Percentiles rank a stretch among this genome's conserved stretches.
These are phyloP conservation scores for Coniochaeta sp. DNA, from an alignment of 2,329 filamentous ascomycete species.

Conservation along the genomic window DNA sequence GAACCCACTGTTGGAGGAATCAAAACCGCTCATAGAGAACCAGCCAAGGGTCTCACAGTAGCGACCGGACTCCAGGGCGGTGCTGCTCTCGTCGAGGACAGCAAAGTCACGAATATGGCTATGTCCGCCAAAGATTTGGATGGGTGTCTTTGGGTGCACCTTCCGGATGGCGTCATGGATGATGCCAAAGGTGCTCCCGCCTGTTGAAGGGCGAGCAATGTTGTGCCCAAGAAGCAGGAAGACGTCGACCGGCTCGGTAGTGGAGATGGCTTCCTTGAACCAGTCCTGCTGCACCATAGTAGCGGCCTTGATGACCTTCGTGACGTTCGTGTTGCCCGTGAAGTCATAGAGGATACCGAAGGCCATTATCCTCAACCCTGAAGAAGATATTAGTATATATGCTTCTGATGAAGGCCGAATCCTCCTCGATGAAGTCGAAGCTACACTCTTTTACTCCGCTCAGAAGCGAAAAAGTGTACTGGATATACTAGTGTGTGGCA, in stretches of 20 bases:
- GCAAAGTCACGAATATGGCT: constrained; percentile 58
- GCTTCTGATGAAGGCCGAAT: background rate
- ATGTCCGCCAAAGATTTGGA: constrained; percentile 60
- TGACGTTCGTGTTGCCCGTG: constrained; percentile 52
- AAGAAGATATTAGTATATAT: constrained; percentile 1
- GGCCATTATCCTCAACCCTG: constrained; percentile 33
- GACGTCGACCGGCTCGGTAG: constrained; percentile 49
- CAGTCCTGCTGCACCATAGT: constrained; percentile 45
- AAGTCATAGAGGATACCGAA: constrained; percentile 38
- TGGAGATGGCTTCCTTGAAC: constrained; percentile 52
- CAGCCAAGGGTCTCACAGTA: constrained; percentile 65
- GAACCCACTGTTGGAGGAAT: constrained; percentile 34
- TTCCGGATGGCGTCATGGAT: constrained; percentile 52
- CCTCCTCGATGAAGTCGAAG: no score
- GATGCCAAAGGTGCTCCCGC: constrained; percentile 31
- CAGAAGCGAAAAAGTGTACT: background rate
- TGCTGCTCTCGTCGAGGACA: constrained; percentile 53
- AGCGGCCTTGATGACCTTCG: constrained; percentile 49
- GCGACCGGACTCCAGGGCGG: constrained; percentile 54
- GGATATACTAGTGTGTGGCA: no score
- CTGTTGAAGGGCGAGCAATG: constrained; percentile 37
- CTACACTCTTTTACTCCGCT: no score
- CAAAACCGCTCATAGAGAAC: constrained; percentile 55
- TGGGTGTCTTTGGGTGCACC: constrained; percentile 46
- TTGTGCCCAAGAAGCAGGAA: constrained; percentile 60